phyloP scores from a whole-genome alignment of 2,329 filamentous ascomycete species.

The Hypocreales sp. region DNA sequence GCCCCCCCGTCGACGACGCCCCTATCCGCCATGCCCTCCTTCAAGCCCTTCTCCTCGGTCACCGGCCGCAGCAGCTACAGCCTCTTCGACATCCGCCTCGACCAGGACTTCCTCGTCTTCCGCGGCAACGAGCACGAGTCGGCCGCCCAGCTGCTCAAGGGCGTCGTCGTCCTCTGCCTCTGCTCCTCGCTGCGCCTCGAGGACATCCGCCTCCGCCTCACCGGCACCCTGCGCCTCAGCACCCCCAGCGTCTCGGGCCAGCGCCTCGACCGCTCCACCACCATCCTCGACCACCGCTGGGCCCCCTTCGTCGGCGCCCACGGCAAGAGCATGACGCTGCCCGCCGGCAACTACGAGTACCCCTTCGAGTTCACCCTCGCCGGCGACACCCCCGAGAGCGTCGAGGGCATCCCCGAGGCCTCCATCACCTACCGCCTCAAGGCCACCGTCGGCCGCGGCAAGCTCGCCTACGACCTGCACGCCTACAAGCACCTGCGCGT shows the following conservation, averaged over 20 bases:
- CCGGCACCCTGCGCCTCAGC: slow-evolving; percentile 47
- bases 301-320: slow-evolving; percentile 42
- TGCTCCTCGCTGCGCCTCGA: slow-evolving; percentile 54
- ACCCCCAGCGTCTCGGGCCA: slow-evolving; percentile 43
- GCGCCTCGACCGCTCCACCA: slow-evolving; percentile 40
- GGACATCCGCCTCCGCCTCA: slow-evolving; percentile 56
- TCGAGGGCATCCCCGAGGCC: slow-evolving; percentile 77
- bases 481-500: slow-evolving; percentile 66
- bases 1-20: no score
- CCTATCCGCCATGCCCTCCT: slow-evolving; percentile 39
- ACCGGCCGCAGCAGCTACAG: slow-evolving; percentile 34
- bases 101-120: slow-evolving; percentile 67
- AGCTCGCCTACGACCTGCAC: slow-evolving; percentile 75
- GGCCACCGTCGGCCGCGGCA: slow-evolving; percentile 73
- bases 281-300: slow-evolving; percentile 57
- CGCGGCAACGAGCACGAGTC: slow-evolving; percentile 62
- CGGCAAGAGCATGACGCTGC: slow-evolving; percentile 43
- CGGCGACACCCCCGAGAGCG: slow-evolving; percentile 64
- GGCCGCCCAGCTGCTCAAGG: slow-evolving; percentile 58
- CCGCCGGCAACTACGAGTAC: slow-evolving; percentile 70
- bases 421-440: slow-evolving; percentile 85
- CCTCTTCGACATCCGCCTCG: slow-evolving; percentile 47
- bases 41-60: slow-evolving; percentile 38
- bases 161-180: slow-evolving; percentile 58
- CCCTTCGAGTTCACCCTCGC: slow-evolving; percentile 63